Evolutionary conservation across 2,329 filamentous ascomycete species (phyloP).

Genomic region (Ascochyta rabiei): DNA sequence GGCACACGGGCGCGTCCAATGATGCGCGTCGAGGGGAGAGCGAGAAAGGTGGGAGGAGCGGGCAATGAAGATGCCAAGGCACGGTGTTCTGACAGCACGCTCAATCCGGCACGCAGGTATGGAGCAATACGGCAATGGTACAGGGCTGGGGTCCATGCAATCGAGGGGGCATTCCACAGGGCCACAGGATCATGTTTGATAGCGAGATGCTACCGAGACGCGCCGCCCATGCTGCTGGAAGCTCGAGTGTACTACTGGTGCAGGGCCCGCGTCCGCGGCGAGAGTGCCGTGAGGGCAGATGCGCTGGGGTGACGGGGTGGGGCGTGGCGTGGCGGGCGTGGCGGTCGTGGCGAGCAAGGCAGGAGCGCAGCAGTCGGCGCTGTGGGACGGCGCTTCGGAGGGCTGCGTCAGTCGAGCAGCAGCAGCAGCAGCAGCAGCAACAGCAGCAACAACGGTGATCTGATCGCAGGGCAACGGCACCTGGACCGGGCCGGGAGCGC

Average conservation of each 20-base stretch:
- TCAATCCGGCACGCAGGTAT: constrained; percentile 50
- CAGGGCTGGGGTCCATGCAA: constrained; percentile 45
- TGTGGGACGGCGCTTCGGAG: constrained; percentile 32
- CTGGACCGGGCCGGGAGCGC: constrained; percentile 11
- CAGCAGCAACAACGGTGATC: too few relatives aligned
- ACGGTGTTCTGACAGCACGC: constrained; percentile 8
- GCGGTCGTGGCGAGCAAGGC: constrained; percentile 15
- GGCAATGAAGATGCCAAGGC: constrained; percentile 10
- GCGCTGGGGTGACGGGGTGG: constrained; percentile 9
- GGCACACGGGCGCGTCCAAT: constrained; percentile 40
- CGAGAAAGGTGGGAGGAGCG: constrained; percentile 18
- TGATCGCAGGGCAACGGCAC: constrained; percentile 22
- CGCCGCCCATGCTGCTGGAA: constrained; percentile 44
- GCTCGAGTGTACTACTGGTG: constrained; percentile 11
- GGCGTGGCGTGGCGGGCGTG: too few relatives aligned
- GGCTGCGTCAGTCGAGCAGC: constrained; percentile 14
- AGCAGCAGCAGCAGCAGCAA: constrained; percentile 11
- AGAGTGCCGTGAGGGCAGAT: constrained; percentile 11
- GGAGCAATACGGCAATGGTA: constrained; percentile 47
- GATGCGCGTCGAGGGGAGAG: constrained; percentile 26
- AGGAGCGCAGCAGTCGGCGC: constrained; percentile 24
- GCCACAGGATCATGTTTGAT: constrained; percentile 42
- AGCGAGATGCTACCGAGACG: constrained; percentile 38
- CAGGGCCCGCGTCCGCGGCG: constrained; percentile 15
- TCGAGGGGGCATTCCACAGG: constrained; percentile 42